A percentile compares a stretch with the other conserved stretches of the same genome.
These are phyloP conservation scores for Solanum rostratum DNA, from an alignment of 257 asterid species.

Conservation along the genomic window DNA sequence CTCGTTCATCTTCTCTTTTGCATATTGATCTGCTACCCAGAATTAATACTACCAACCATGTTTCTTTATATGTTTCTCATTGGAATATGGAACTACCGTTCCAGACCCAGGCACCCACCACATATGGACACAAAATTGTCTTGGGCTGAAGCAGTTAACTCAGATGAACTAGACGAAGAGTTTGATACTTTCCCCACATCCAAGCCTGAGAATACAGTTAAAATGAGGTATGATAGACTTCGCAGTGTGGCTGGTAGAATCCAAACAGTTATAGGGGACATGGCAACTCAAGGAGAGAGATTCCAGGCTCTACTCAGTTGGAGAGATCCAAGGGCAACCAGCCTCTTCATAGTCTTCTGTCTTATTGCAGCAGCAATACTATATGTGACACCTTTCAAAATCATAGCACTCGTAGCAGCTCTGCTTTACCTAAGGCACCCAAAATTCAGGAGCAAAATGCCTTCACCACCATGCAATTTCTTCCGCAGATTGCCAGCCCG, in stretches of 20 bases:
- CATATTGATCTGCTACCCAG: constrained; percentile 37
- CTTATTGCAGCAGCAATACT: constrained; percentile 21
- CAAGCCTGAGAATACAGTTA: neutral
- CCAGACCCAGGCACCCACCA: constrained; percentile 47
- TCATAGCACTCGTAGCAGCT: constrained; percentile 13
- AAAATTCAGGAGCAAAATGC: constrained; percentile 32
- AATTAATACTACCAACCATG: neutral
- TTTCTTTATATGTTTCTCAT: neutral
- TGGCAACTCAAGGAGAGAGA: neutral
- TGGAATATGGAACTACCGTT: constrained; percentile 8
- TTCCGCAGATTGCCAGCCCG: constrained; percentile 33
- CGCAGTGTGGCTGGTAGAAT: neutral
- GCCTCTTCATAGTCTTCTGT: constrained; percentile 25
- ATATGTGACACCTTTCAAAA: constrained; percentile 22
- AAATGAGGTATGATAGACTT: neutral
- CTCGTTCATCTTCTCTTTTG: constrained; percentile 41
- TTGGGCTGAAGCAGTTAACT: constrained; percentile 47
- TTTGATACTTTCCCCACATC: neutral
- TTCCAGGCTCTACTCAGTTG: constrained; percentile 28
- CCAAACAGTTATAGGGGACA: neutral
- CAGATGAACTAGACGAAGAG: neutral
- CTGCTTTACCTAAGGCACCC: constrained; percentile 27
- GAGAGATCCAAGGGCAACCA: constrained; percentile 43
- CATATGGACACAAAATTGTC: constrained; percentile 61
- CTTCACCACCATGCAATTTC: constrained; percentile 29